Evolutionary conservation across 768 basidiomycete genomes (phyloP), one percentile per base, ranked within the genome.

Genomic region (Pleurotus salmoneostramineus): DNA sequence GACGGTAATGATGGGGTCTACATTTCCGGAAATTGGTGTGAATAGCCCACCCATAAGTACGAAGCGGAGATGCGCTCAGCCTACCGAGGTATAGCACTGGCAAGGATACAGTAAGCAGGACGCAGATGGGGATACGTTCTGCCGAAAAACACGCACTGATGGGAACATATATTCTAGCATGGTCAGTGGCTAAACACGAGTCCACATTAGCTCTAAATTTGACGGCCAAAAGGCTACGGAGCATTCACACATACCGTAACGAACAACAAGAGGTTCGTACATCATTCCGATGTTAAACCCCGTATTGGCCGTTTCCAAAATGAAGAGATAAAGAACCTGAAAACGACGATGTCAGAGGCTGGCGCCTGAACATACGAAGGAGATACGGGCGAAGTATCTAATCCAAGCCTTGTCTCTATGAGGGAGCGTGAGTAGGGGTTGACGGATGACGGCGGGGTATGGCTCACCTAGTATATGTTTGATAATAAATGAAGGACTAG

Each of bases 231-330:
- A 27, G 21, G 21, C 21, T 27, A 42, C 10, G n/a, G 3, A 42
- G 40, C 40, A n/a, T 8, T 3, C n/a, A 10, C n/a, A 8, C 59
- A 43, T 17, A 64, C 60, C 63, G 14, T 49, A 64, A 8, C 51
- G 37, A 33, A 56, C 36, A 31, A 64, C 46, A n/a, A 65, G 54
- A 10, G 63, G 63, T 43, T 65, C 56, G 55, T 61, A 65, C n/a
- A 64, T 61, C 33, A 65, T 57, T 27, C 36, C 64, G 27, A 65
- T 63, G 54, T 64, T 58, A 32, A 52, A 55, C 10, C 47, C 57
- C 14, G 58, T 57, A 40, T 64, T 65, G 33, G 59, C n/a, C 12
- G 64, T 65, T 50, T 65, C 64, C 40, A 56, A 40, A 14, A 65
- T 60, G 15, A 65, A 46, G 8, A 65, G 45, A 49, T 65, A 64